These are phyloP conservation scores for Closterium sp. DNA, from an alignment of 139 green algal genomes.

Conservation along the genomic window DNA sequence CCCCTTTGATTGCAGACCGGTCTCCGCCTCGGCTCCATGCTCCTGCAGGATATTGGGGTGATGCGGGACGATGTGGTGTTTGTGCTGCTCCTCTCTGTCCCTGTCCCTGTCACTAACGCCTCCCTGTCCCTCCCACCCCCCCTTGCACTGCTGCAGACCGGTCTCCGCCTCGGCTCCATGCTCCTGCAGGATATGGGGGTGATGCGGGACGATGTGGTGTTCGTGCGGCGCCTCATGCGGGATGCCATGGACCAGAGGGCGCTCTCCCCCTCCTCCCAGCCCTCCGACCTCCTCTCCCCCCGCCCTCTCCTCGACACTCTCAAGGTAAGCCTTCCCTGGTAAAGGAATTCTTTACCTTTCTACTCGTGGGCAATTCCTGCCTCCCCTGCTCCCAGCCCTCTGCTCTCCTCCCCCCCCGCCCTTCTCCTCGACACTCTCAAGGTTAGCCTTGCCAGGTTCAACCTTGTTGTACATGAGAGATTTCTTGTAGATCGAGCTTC, in stretches of 20 bases:
- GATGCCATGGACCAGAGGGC: constrained; percentile 35
- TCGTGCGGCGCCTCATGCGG: constrained; percentile 42
- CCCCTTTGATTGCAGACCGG: constrained; percentile 25
- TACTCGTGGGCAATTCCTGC: no score
- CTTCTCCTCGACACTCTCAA: no score
- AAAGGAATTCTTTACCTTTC: no score
- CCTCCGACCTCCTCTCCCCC: not conserved
- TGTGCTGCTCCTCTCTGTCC: not conserved
- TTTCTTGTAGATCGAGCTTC: no score
- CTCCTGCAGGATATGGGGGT: constrained; percentile 44
- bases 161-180: constrained; percentile 41
- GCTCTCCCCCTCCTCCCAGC: not conserved
- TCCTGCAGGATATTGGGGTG: constrained; percentile 34
- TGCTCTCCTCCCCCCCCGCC: no score
- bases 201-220: constrained; percentile 45
- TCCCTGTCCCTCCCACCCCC: no score
- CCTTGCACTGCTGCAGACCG: constrained; percentile 25
- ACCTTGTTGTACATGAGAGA: no score
- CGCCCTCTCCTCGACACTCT: not conserved
- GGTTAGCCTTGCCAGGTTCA: no score
- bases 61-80: constrained; percentile 39
- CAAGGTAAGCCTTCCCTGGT: not conserved
- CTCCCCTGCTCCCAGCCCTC: no score
- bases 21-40: constrained; percentile 31
- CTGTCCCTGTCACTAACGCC: no score